Base-by-base conservation (phyloP, 2,329 filamentous ascomycete genomes). In the Chalaropsis thielavioides region DNA sequence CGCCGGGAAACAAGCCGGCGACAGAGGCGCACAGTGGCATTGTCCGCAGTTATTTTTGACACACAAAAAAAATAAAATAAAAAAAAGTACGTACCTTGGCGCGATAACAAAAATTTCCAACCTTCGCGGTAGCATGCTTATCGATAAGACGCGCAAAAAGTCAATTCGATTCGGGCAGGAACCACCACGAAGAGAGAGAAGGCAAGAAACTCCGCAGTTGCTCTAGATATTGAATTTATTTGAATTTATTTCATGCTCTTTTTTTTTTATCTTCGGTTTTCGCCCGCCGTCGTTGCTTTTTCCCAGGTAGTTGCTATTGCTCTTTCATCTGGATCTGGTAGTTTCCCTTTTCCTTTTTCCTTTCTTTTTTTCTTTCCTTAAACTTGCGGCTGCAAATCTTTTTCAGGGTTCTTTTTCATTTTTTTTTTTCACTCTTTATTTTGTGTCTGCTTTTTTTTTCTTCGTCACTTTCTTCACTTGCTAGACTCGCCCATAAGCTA, bases 251-350 rank as follows among this genome's bases (percentile, higher is more conserved):
- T 22, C 46, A 49, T 6, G n/a, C n/a, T n/a, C n/a, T n/a, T n/a
- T n/a, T n/a, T n/a, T 24, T 27, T 64, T 56, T 66, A 61, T 60
- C 61, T 63, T 66, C 65, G 65, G 65, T 56, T 58, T 59, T 66
- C 56, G 56, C 62, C 61, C 62, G 31, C 65, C 65, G 61, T 54
- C 38, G 40, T 38, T 56, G 38, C 59, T 15, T 22, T 51, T 54
- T 24, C 27, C 22, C 17, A 13, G 31, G 44, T 49, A 62, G 24
- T 63, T 63, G 24, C 46, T 24, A 41, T 54, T 22, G 44, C 46
- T 44, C 7, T 46, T 51, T 43, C 31, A 6, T 27, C 43, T 51
- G 35, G 19, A 49, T 49, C 19, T 22, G 22, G 31, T 31, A 31
- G 31, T 31, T 31, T 31, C 31, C 31, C 31, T 31, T 31, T 31